Percentiles rank a stretch among this genome's conserved stretches.
These are phyloP conservation scores for Chaetomium sp. DNA, from an alignment of 2,329 filamentous ascomycete genomes.

Conservation along the genomic window DNA sequence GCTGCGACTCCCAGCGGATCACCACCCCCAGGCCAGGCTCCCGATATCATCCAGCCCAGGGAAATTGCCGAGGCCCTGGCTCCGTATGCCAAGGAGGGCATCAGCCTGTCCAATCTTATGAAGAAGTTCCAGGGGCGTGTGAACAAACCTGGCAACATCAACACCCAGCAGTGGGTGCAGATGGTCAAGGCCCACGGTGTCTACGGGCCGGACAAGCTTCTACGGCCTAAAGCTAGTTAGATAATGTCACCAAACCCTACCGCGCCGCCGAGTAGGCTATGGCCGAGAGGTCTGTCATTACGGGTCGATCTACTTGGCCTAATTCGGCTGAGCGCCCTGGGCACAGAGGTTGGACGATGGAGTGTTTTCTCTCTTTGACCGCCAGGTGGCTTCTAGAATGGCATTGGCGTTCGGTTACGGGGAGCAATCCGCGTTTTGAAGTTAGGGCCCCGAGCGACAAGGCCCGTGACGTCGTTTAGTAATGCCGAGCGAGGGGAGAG, in stretches of 20 bases:
- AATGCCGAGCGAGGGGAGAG: not conserved
- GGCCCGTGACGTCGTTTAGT: not conserved
- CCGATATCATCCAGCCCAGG: conserved; percentile 59
- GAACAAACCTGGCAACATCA: conserved; percentile 54
- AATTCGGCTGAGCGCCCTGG: not conserved
- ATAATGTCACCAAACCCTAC: conserved; percentile 38
- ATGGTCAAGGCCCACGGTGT: conserved; percentile 59
- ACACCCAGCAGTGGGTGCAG: conserved; percentile 58
- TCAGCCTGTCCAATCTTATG: conserved; percentile 57
- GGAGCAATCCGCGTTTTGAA: not conserved
- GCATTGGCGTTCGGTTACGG: not conserved
- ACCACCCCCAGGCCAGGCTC: conserved; percentile 47
- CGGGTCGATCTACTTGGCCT: not conserved
- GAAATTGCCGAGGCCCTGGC: conserved; percentile 42
- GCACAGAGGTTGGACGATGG: not conserved
- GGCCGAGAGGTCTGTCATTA: not conserved
- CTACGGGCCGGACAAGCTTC: conserved; percentile 58
- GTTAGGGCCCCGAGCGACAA: not conserved
- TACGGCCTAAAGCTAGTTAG: conserved; percentile 39
- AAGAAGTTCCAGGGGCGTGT: conserved; percentile 57
- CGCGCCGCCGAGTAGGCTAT: not conserved
- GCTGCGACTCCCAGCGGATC: conserved; percentile 28
- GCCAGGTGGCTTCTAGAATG: not conserved
- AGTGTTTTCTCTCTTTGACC: not conserved
- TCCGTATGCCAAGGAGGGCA: conserved; percentile 47